Base-by-base conservation (phyloP, 108 stramenopile species). In the Mediolabrus comicus region DNA sequence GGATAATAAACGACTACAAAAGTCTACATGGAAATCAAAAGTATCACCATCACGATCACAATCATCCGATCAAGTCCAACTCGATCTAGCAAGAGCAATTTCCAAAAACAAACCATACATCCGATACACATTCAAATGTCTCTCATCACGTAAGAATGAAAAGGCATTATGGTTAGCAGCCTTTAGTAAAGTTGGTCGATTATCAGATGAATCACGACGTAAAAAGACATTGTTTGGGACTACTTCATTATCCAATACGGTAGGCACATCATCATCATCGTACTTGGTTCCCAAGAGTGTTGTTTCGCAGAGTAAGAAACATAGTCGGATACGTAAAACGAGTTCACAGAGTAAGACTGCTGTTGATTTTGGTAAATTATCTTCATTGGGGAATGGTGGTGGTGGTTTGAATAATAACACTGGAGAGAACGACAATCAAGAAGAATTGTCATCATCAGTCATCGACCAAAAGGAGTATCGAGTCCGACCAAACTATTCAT, bases 401-500 rank as follows among this genome's bases (percentile, higher is more conserved):
- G 17, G 41, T 43, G 3, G 36, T 2, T 2, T 38, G n/a, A n/a
- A n/a, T n/a, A n/a, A n/a, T n/a, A n/a, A n/a, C n/a, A n/a, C n/a
- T n/a, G n/a, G n/a, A n/a, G n/a, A n/a, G n/a, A n/a, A n/a, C n/a
- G n/a, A n/a, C n/a, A n/a, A n/a, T n/a, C n/a, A n/a, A n/a, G n/a
- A 38, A 13, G 36, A 38, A 38, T 38, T 13, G 14, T 10, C 36
- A 38, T 13, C 2, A 38, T 38, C 36, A n/a, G n/a, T n/a, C n/a
- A n/a, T n/a, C n/a, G n/a, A n/a, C 9, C 36, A 38, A 38, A 38
- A 38, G 36, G 36, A 38, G 9, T 84, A 62, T 51, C 54, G 68
- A 0, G 86, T 87, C 0, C 28, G 65, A 43, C 86, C 86, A 53
- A 62, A 22, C 10, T 84, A 84, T 54, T 65, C 77, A 13, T 87